These are phyloP conservation scores for Solanum pennellii DNA, from an alignment of 257 asterid species.

Conservation along the genomic window DNA sequence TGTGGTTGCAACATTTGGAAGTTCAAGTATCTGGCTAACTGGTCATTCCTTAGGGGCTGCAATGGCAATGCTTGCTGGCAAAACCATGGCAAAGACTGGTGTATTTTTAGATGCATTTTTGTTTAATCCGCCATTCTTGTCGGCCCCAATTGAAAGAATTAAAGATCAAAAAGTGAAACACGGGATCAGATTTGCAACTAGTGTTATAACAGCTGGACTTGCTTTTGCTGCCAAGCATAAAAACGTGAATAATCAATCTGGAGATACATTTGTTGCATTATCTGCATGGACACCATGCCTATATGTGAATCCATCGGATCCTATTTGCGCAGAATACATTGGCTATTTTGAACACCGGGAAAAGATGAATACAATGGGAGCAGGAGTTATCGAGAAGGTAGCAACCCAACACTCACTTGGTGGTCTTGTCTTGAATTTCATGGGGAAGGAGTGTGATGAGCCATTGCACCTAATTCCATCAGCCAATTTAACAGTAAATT, in stretches of 20 bases:
- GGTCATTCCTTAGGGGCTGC: constrained; percentile 94
- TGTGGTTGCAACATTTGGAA: constrained; percentile 56
- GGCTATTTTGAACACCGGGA: constrained; percentile 82
- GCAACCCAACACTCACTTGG: constrained; percentile 82
- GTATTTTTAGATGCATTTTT: constrained; percentile 50
- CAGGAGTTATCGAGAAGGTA: constrained; percentile 53
- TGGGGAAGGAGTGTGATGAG: constrained; percentile 62
- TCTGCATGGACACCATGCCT: constrained; percentile 60
- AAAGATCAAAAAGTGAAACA: constrained; percentile 56
- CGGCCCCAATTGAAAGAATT: constrained; percentile 80
- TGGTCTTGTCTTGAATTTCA: constrained; percentile 48
- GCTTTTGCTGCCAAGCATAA: constrained; percentile 62
- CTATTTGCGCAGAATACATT: constrained; percentile 64
- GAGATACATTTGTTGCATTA: constrained; percentile 32
- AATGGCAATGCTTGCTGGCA: constrained; percentile 76
- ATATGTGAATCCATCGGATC: constrained; percentile 63
- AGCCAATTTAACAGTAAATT: constrained; percentile 48
- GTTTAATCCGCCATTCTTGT: constrained; percentile 79
- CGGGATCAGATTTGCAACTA: constrained; percentile 68
- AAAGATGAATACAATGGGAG: constrained; percentile 73
- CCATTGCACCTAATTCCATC: constrained; percentile 82
- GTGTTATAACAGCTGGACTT: constrained; percentile 78
- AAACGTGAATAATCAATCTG: constrained; percentile 21
- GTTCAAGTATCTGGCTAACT: constrained; percentile 54
- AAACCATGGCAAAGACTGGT: constrained; percentile 57